Base-by-base conservation (phyloP, 495 filamentous ascomycete species). In the Aspergillus haitiensis region DNA sequence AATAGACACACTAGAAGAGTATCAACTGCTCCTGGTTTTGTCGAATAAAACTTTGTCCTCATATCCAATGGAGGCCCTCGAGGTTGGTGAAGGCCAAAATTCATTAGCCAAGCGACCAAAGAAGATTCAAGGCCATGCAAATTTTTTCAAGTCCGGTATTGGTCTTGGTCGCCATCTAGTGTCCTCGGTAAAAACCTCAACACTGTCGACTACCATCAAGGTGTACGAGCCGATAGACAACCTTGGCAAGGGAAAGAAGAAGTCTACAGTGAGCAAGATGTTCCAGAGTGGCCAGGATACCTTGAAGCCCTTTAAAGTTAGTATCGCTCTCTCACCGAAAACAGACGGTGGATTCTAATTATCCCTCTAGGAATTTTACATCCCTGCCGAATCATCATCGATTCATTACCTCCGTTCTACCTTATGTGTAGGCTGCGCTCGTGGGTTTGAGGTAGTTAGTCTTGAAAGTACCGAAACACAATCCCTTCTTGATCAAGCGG, bases 331-430 rank as follows among this genome's bases (percentile, higher is more conserved):
- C 44, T 18, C 16, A 16, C 16, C 4, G n/a, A 10, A 21, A 10
- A 47, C 16, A 18, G 16, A 21, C 44, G 9, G 11, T 7, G 9
- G 40, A 15, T n/a, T 58, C 35, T 49, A 33, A 56, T 45, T 44
- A 47, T 16, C 33, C 16, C 5, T 27, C 11, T 57, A 87, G 83
- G 95, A 99, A 79, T 97, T 97, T 69, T 98, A 98, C 74, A 97
- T 99, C 63, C 95, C 95, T 7, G 91, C 92, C 6, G 95, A 99
- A 75, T 93, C 92, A 7, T 91, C 88, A 3, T 97, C 93, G 49
- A 93, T 99, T 27, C 95, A 99, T 71, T 99, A 97, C 82, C 81
- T 99, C 61, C 91, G 92, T 62, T 93, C 91, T 61, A 98, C 96
- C 66, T 84, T 99, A 16, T 99, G 95, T 70, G 94, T 98, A 46